phyloP scores from a whole-genome alignment of 805 yeast species.

The Candida sphagnicola region DNA sequence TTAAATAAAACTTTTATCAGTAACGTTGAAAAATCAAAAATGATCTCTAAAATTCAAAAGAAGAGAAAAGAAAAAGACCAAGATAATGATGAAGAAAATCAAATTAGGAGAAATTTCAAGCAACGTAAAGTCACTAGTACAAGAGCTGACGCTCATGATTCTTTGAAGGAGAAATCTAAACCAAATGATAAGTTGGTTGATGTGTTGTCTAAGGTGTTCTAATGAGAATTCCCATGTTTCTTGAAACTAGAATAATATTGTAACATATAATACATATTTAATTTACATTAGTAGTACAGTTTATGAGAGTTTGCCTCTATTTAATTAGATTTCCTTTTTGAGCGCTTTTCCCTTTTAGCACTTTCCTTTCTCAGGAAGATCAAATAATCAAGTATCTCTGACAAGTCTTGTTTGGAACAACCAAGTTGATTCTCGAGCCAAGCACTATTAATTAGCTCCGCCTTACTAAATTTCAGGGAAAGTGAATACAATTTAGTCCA shows the following conservation, averaged over 20 bases:
- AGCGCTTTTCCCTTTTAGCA: constrained; percentile 1
- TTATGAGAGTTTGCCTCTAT: neutral
- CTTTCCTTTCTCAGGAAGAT: constrained; percentile 8
- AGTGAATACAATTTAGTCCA: constrained; percentile 26
- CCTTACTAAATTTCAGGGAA: constrained; percentile 5
- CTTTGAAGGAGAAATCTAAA: constrained; percentile 39
- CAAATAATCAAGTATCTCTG: constrained; percentile 27
- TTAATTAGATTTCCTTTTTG: neutral
- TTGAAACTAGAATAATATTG: neutral
- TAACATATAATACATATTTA: neutral
- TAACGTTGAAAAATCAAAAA: constrained; percentile 83
- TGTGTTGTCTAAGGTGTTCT: constrained; percentile 56
- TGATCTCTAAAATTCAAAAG: constrained; percentile 62
- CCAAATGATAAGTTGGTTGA: constrained; percentile 37
- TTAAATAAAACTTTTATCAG: constrained; percentile 78
- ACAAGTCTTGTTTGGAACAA: constrained; percentile 27
- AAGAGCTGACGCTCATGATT: constrained; percentile 57
- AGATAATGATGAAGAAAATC: constrained; percentile 20
- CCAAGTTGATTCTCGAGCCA: constrained; percentile 23
- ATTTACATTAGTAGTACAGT: neutral
- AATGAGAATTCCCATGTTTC: constrained; percentile 7
- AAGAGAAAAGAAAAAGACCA: constrained; percentile 37
- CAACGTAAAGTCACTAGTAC: constrained; percentile 67
- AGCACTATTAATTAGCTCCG: constrained; percentile 25
- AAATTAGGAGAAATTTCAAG: constrained; percentile 56